Conservation (phyloP, 169 alveolate genomes). For the Eimeria zaria region DNA sequence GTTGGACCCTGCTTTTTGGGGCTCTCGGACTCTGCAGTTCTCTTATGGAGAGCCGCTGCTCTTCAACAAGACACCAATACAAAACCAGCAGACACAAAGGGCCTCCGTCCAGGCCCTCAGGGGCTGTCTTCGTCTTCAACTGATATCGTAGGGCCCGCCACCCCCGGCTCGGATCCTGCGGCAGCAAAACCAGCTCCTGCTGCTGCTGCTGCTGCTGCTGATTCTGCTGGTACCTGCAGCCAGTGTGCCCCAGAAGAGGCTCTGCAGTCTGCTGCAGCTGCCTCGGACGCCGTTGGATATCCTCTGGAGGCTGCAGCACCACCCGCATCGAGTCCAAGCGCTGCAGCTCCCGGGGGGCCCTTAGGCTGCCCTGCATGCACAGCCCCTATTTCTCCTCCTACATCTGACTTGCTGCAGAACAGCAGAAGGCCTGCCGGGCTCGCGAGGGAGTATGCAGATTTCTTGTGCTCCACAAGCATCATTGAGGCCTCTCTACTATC, state of each 20-base stretch:
- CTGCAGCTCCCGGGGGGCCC: constrained; percentile 15
- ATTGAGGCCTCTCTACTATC: constrained; percentile 67
- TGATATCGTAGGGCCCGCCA: not conserved
- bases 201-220: constrained; percentile 21
- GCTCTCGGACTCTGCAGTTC: constrained; percentile 57
- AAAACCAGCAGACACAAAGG: not conserved
- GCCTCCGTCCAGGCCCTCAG: not conserved
- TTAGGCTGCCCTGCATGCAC: not conserved
- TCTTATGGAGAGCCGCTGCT: constrained; percentile 65
- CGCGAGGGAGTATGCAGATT: constrained; percentile 46
- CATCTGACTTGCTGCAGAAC: not conserved
- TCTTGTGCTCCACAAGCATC: constrained; percentile 62
- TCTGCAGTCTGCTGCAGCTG: not conserved
- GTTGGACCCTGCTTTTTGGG: constrained; percentile 32
- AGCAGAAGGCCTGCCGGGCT: constrained; percentile 31
- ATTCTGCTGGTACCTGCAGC: not conserved
- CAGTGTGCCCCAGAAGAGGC: constrained; percentile 8
- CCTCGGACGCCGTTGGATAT: not conserved
- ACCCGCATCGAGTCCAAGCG: not conserved
- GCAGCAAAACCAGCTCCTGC: constrained; percentile 8
- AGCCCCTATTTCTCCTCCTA: not conserved
- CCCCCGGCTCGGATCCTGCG: not conserved
- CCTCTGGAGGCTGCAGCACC: not conserved
- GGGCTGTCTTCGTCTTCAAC: not conserved
- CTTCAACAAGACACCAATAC: not conserved